These are phyloP conservation scores for Austroboletus novae-zelandiae DNA, from an alignment of 1,284 basidiomycete genomes.

Conservation along the genomic window DNA sequence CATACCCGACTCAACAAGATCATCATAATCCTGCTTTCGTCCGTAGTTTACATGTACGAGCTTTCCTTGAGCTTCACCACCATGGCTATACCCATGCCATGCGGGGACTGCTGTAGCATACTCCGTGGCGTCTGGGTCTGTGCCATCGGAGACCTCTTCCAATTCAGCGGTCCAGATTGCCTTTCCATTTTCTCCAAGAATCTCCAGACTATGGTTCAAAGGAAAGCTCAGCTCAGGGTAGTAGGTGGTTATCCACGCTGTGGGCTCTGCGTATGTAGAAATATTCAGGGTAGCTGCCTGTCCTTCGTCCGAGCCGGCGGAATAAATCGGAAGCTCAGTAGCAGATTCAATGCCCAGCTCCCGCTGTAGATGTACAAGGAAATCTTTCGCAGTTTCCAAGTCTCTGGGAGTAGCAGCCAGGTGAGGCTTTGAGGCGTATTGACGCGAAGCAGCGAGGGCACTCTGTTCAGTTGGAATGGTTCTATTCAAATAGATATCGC, in stretches of 20 bases:
- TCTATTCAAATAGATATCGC: conserved; percentile 27
- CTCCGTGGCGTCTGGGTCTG: conserved; percentile 47
- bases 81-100: conserved; percentile 53
- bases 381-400: conserved; percentile 48
- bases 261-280: conserved; percentile 36
- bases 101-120: conserved; percentile 42
- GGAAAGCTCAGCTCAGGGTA: conserved; percentile 68
- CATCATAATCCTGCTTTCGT: conserved; percentile 45
- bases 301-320: conserved; percentile 50
- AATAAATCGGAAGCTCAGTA: conserved; percentile 42
- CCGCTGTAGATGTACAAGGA: conserved; percentile 47
- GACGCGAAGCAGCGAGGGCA: conserved; percentile 44
- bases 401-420: conserved; percentile 51
- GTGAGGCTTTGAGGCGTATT: conserved; percentile 50
- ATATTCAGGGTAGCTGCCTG: conserved; percentile 47
- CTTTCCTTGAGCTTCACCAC: conserved; percentile 52
- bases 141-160: conserved; percentile 46
- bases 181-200: conserved; percentile 44
- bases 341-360: conserved; percentile 41
- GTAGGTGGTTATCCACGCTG: conserved; percentile 62
- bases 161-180: conserved; percentile 53
- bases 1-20: conserved; percentile 30
- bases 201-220: conserved; percentile 46
- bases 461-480: conserved; percentile 47
- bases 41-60: conserved; percentile 71